Percentiles rank a stretch among this genome's conserved stretches.
These are phyloP conservation scores for Sequoia sempervirens DNA, from an alignment of 75 land plant species.

Conservation along the genomic window DNA sequence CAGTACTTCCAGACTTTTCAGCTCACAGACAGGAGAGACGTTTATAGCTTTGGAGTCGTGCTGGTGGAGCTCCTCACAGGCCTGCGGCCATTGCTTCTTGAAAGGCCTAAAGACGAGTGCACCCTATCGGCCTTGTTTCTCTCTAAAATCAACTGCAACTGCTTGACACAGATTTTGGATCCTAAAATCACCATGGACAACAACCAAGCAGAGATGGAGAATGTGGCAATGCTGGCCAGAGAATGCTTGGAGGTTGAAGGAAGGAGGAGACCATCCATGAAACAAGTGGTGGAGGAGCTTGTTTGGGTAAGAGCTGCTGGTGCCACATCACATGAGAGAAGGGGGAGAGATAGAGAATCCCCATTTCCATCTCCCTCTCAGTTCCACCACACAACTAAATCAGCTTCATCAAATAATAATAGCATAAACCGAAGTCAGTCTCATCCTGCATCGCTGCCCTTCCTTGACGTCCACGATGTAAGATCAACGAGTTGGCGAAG, in stretches of 20 bases:
- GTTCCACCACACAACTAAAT: too few relatives aligned
- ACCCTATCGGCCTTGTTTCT: neutral
- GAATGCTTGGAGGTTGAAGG: neutral
- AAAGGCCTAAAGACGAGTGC: too few relatives aligned
- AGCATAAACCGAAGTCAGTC: too few relatives aligned
- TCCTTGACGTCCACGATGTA: too few relatives aligned
- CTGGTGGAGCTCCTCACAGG: slow-evolving; percentile 18
- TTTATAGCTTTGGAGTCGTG: slow-evolving; percentile 28
- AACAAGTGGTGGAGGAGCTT: neutral
- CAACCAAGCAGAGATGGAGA: neutral
- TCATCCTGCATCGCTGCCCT: too few relatives aligned
- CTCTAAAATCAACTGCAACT: neutral
- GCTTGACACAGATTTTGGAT: neutral
- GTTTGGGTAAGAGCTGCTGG: neutral
- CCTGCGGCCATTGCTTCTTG: neutral
- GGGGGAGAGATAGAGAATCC: too few relatives aligned
- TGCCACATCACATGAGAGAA: too few relatives aligned
- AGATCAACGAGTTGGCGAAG: too few relatives aligned
- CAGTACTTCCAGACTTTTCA: slow-evolving; percentile 11
- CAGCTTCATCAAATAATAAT: too few relatives aligned
- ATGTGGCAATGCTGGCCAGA: neutral
- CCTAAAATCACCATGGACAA: neutral
- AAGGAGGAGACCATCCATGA: neutral
- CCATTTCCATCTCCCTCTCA: too few relatives aligned
- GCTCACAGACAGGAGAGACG: slow-evolving; percentile 23